Conservation (phyloP, 345 rosid genomes). For the Streptanthus diversifolius region DNA sequence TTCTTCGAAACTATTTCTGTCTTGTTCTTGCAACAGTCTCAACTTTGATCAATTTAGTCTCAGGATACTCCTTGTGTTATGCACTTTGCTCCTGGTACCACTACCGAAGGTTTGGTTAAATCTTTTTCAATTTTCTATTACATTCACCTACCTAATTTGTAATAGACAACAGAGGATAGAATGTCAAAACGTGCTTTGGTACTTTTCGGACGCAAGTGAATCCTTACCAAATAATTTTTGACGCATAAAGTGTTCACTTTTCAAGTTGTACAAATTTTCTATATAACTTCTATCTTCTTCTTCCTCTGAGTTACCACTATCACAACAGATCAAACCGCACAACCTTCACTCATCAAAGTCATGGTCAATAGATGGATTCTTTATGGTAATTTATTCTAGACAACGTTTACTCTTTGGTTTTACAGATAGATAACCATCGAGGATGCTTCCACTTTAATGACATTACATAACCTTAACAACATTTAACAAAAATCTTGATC, state of each 20-base stretch:
- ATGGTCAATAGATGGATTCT: not conserved
- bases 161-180: not conserved
- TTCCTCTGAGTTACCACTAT: not conserved
- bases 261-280: not conserved
- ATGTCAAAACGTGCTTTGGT: not conserved
- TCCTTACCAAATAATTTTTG: not conserved
- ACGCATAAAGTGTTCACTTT: not conserved
- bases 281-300: not conserved
- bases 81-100: not conserved
- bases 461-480: not conserved
- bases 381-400: not conserved
- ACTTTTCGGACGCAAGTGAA: not conserved
- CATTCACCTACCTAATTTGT: too few species aligned
- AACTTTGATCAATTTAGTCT: too few species aligned
- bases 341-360: not conserved
- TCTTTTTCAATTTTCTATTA: not conserved
- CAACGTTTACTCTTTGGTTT: not conserved
- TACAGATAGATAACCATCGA: not conserved
- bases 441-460: not conserved
- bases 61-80: too few species aligned
- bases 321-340: not conserved
- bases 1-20: too few species aligned
- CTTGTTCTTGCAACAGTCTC: too few species aligned
- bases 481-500: not conserved
- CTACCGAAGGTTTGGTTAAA: not conserved